These are phyloP conservation scores for Luffa acutangula DNA, from an alignment of 306 rosid genomes.

Conservation along the genomic window DNA sequence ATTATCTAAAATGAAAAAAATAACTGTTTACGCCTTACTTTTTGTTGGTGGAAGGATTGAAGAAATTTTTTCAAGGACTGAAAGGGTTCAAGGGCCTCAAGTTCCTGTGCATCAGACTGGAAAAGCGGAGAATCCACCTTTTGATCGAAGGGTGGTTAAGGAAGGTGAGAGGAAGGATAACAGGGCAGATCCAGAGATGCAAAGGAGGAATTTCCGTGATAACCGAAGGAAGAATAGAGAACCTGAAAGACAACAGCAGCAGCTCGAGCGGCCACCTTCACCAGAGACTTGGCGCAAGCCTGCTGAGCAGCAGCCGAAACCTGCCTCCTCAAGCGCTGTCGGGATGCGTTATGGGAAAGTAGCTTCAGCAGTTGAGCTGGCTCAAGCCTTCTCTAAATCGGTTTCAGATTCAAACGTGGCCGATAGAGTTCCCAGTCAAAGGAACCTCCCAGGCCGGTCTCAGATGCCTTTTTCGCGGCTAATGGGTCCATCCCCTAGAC, in stretches of 20 bases:
- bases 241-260: slow-evolving; percentile 39
- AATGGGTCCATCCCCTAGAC: slow-evolving; percentile 67
- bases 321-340: slow-evolving; percentile 25
- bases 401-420: slow-evolving; percentile 55
- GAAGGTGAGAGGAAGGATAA: slow-evolving; percentile 58
- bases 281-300: slow-evolving; percentile 98
- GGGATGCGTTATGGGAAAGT: slow-evolving; percentile 55
- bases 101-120: slow-evolving; percentile 33
- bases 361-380: slow-evolving; percentile 90
- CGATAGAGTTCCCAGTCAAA: slow-evolving; percentile 42
- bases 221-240: slow-evolving; percentile 41
- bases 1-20: neutral
- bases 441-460: slow-evolving; percentile 37
- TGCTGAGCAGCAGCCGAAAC: slow-evolving; percentile 51
- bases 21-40: neutral
- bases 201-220: slow-evolving; percentile 76
- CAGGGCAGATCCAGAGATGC: slow-evolving; percentile 39
- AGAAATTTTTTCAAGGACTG: slow-evolving; percentile 34
- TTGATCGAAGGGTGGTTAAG: slow-evolving; percentile 56
- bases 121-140: slow-evolving; percentile 32
- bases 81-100: slow-evolving; percentile 38
- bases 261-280: slow-evolving; percentile 61
- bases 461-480: slow-evolving; percentile 86
- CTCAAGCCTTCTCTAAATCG: slow-evolving; percentile 84
- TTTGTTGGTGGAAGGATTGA: slow-evolving; percentile 46